Conservation (phyloP, 805 yeast species). For the Nakazawaea laoshanensis region DNA sequence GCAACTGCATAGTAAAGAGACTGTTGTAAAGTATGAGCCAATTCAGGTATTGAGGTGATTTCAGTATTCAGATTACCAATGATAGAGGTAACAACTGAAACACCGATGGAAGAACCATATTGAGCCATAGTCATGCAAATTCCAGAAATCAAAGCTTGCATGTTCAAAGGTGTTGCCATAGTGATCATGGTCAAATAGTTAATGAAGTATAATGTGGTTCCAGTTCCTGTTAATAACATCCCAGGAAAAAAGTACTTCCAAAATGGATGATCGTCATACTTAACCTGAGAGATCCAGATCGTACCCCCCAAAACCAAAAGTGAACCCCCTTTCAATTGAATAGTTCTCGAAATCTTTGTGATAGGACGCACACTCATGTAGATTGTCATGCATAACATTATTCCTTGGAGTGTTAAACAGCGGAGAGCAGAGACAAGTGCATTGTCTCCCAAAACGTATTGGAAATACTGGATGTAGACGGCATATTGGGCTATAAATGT, state of each 20-base stretch:
- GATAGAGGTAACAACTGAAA: conserved; percentile 19
- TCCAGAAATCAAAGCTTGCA: conserved; percentile 32
- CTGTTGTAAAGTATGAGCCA: neutral
- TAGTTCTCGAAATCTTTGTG: no score
- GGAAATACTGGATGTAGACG: no score
- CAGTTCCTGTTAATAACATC: conserved; percentile 2
- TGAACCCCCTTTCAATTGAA: no score
- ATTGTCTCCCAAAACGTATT: no score
- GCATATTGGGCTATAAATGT: no score
- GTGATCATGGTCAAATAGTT: conserved; percentile 23
- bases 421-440: no score
- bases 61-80: conserved; percentile 15
- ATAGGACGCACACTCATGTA: no score
- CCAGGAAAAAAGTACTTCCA: neutral
- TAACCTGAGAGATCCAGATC: no score
- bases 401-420: no score
- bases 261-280: no score
- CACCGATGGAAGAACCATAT: conserved; percentile 22
- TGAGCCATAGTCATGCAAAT: conserved; percentile 27
- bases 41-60: neutral
- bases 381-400: no score
- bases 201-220: conserved; percentile 24
- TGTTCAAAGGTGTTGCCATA: conserved; percentile 24
- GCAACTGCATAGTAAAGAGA: neutral
- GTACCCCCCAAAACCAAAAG: no score